A percentile compares a stretch with the other conserved stretches of the same genome.
Evolutionary conservation across 768 basidiomycete species (phyloP).

Genomic region (Pleurotus citrinopileatus): DNA sequence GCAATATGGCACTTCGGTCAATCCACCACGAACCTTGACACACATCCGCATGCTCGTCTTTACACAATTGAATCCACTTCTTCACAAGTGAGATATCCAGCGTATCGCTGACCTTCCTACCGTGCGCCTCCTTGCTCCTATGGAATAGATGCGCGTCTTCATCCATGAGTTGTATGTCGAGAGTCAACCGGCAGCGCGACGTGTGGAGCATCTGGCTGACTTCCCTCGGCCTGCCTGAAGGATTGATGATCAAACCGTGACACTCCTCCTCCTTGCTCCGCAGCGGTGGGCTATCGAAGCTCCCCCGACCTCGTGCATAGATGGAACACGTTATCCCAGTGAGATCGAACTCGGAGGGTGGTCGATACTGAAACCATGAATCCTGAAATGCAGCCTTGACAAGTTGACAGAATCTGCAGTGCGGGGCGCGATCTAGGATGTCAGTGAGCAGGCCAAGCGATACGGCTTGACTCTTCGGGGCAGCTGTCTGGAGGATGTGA

Average conservation of each 20-base stretch:
- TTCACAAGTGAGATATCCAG: not conserved
- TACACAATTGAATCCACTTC: not conserved
- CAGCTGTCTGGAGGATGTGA: not conserved
- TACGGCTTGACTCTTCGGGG: not conserved
- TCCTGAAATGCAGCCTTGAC: not conserved
- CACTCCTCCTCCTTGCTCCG: not conserved
- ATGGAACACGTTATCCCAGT: not conserved
- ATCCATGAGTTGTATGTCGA: not conserved
- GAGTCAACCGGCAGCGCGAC: not conserved
- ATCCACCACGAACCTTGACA: not conserved
- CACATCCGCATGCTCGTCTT: not conserved
- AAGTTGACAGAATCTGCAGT: not conserved
- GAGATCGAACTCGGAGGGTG: not conserved
- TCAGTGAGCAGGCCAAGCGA: not conserved
- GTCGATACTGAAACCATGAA: not conserved
- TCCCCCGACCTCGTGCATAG: not conserved
- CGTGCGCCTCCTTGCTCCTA: not conserved
- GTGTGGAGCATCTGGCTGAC: not conserved
- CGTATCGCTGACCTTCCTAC: not conserved
- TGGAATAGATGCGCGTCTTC: not conserved
- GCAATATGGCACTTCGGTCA: not conserved
- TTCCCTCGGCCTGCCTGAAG: not conserved
- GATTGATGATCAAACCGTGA: not conserved
- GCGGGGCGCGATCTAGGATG: not conserved
- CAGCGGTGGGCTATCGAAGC: not conserved